Evolutionary conservation across 805 yeast species (phyloP).

Genomic region (Monosporozyma aerobia): DNA sequence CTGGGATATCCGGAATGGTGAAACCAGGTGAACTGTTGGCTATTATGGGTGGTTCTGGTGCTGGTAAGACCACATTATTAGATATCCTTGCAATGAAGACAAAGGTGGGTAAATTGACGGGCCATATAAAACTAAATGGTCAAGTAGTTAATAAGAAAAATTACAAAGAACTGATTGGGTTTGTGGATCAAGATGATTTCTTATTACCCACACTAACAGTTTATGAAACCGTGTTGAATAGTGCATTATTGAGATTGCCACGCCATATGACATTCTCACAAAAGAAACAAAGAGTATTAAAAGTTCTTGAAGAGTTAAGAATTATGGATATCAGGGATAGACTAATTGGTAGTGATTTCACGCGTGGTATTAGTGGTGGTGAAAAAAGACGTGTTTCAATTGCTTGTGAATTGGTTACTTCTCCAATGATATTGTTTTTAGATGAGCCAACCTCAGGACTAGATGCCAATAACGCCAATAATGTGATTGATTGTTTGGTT

Average conservation of each 20-base stretch:
- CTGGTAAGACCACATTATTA: constrained; percentile 89
- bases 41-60: constrained; percentile 98
- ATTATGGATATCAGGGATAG: constrained; percentile 76
- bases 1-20: constrained; percentile 62
- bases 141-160: constrained; percentile 29
- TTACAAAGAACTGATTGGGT: constrained; percentile 68
- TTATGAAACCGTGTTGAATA: constrained; percentile 86
- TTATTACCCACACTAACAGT: constrained; percentile 89
- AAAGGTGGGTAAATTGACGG: constrained; percentile 63
- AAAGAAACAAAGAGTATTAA: constrained; percentile 71
- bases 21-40: constrained; percentile 87
- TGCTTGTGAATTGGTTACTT: constrained; percentile 86
- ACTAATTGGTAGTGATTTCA: constrained; percentile 79
- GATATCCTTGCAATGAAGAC: constrained; percentile 87
- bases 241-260: constrained; percentile 85
- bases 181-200: constrained; percentile 93
- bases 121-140: constrained; percentile 74
- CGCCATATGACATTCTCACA: constrained; percentile 61
- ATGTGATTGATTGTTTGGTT: constrained; percentile 79
- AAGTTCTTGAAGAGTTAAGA: constrained; percentile 77
- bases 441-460: constrained; percentile 96
- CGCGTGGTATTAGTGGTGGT: constrained; percentile 79
- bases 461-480: constrained; percentile 87
- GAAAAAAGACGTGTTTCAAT: constrained; percentile 86
- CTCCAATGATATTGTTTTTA: constrained; percentile 71